phyloP scores from a whole-genome alignment of 371 early-diverging fungal genomes.

The Aphelidium insulamus region DNA sequence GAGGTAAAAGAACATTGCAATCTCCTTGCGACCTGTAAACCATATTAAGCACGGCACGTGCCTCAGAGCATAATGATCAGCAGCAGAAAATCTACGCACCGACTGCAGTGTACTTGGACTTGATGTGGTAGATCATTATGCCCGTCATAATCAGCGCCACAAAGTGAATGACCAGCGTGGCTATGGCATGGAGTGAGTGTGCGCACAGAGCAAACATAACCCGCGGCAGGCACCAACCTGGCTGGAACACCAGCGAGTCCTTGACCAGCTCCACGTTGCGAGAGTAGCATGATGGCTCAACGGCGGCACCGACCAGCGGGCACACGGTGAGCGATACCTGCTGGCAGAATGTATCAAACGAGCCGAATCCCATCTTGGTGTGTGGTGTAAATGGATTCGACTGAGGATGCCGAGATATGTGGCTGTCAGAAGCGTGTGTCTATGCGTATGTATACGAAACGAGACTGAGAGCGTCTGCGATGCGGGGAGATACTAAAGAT shows the following conservation, averaged over 20 bases:
- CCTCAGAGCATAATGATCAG: neutral
- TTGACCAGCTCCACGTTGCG: conserved; percentile 60
- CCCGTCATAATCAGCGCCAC: conserved; percentile 82
- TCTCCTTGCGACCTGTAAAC: conserved; percentile 69
- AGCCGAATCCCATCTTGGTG: no score
- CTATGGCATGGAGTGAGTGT: conserved; percentile 9
- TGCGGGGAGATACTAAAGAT: no score
- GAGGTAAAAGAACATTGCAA: conserved; percentile 87
- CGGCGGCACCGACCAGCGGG: conserved; percentile 64
- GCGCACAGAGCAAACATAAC: conserved; percentile 4
- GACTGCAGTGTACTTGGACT: conserved; percentile 89
- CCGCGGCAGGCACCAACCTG: no score
- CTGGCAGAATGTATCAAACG: conserved; percentile 62
- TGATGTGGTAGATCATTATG: conserved; percentile 91
- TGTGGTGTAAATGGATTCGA: no score
- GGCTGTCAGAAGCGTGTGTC: no score
- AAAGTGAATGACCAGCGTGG: conserved; percentile 65
- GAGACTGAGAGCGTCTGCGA: no score
- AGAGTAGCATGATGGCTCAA: conserved; percentile 77
- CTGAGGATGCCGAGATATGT: no score
- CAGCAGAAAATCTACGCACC: conserved; percentile 27
- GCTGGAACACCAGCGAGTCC: conserved; percentile 65
- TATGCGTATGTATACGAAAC: no score
- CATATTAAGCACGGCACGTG: neutral
- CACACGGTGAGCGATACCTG: conserved; percentile 64